These are phyloP conservation scores for Ilyonectria mors-panacis DNA, from an alignment of 2,329 filamentous ascomycete genomes.

Conservation along the genomic window DNA sequence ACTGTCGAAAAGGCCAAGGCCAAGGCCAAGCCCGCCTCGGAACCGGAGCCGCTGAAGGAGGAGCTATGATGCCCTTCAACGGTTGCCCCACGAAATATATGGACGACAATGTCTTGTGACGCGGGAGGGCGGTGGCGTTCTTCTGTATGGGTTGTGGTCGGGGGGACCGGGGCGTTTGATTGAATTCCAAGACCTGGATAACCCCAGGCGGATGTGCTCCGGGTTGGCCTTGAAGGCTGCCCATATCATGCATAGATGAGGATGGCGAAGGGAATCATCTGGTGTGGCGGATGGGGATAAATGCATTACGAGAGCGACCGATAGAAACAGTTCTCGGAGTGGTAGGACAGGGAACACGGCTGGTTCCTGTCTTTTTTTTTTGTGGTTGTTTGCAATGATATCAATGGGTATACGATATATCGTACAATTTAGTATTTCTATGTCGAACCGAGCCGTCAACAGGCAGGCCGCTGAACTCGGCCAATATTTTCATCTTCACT, in stretches of 20 bases:
- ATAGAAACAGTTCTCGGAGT: slow-evolving; percentile 39
- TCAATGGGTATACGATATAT: slow-evolving; percentile 47
- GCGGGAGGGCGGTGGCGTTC: slow-evolving; percentile 43
- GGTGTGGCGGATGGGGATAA: slow-evolving; percentile 33
- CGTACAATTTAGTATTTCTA: slow-evolving; percentile 41
- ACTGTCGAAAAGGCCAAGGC: slow-evolving; percentile 50
- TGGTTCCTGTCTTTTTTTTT: slow-evolving; percentile 36
- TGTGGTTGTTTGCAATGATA: slow-evolving; percentile 45
- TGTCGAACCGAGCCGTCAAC: slow-evolving; percentile 19
- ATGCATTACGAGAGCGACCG: slow-evolving; percentile 34
- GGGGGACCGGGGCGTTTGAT: slow-evolving; percentile 42
- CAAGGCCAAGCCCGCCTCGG: slow-evolving; percentile 38
- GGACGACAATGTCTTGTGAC: slow-evolving; percentile 31
- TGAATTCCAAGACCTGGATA: slow-evolving; percentile 41
- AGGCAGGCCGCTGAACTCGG: slow-evolving; percentile 2
- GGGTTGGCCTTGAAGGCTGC: slow-evolving; percentile 40
- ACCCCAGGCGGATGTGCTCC: slow-evolving; percentile 26
- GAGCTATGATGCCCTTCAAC: slow-evolving; percentile 39
- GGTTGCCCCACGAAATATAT: slow-evolving; percentile 32
- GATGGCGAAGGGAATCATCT: slow-evolving; percentile 28
- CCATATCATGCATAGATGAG: slow-evolving; percentile 33
- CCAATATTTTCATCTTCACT: not conserved
- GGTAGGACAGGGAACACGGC: slow-evolving; percentile 26
- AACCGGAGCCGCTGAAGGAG: slow-evolving; percentile 46
- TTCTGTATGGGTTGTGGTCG: slow-evolving; percentile 41